A percentile compares a stretch with the other conserved stretches of the same genome.
These are phyloP conservation scores for Annulohypoxylon nitens DNA, from an alignment of 495 filamentous ascomycete genomes.

Conservation along the genomic window DNA sequence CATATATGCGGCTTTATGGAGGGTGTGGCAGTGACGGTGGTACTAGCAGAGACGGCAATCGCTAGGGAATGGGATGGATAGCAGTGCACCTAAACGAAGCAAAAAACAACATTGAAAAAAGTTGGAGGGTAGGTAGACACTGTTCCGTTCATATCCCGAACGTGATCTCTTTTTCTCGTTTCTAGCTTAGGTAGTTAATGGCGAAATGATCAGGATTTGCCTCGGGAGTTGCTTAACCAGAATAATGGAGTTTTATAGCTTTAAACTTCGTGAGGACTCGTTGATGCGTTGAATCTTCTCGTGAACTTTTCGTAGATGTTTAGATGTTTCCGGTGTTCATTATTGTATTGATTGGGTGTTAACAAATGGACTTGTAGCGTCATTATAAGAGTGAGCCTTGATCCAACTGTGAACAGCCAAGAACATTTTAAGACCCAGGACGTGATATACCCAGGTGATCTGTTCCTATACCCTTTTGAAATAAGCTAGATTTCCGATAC, in stretches of 20 bases:
- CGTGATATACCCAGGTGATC: neutral
- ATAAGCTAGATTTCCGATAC: neutral
- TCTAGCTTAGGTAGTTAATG: constrained; percentile 31
- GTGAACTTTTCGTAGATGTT: neutral
- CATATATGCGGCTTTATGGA: constrained; percentile 36
- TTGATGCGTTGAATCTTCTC: neutral
- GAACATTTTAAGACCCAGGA: neutral
- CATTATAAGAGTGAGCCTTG: neutral
- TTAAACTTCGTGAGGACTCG: neutral
- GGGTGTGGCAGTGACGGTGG: neutral
- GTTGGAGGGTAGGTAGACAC: constrained; percentile 34
- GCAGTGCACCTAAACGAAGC: constrained; percentile 9
- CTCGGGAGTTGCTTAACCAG: neutral
- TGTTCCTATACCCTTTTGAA: neutral
- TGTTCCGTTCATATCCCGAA: constrained; percentile 37
- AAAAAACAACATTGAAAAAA: constrained; percentile 7
- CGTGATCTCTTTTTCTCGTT: constrained; percentile 35
- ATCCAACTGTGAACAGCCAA: neutral
- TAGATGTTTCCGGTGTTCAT: neutral
- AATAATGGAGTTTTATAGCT: neutral
- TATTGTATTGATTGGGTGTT: neutral
- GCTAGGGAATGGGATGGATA: constrained; percentile 30
- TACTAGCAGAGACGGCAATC: constrained; percentile 7
- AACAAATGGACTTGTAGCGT: neutral
- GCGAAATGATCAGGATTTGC: constrained; percentile 27